Evolutionary conservation across 305 asterid genomes (phyloP), one percentile per base, ranked within the genome.

Genomic region (Fraxinus latifolia): DNA sequence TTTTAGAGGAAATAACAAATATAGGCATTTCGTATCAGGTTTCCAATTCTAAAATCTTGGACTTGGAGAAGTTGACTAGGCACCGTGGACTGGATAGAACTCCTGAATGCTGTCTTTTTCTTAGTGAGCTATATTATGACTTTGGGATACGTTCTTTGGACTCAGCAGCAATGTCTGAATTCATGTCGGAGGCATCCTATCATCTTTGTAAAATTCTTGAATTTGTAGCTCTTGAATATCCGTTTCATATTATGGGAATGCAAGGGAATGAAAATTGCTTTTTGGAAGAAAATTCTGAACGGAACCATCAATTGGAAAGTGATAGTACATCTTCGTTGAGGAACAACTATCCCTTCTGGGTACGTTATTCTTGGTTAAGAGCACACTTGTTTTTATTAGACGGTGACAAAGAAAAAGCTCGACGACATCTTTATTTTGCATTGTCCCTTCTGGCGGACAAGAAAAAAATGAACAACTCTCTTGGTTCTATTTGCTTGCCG

Each of bases 161-260:
- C 85, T 77, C 89, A 80, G 86, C 89, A 73, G 76, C 85, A 76
- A 76, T 21, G 82, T 55, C 92, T 85, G 85, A 86, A 80, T 93
- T 90, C 86, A 83, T 89, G 87, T 88, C 95, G 47, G 98, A 94
- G 83, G 96, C 91, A 83, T 86, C 96, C 34, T 96, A 93, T 88
- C 97, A 96, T 88, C 90, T 96, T 68, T 94, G 98, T 88, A 96
- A 94, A 87, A 88, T 94, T 82, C 90, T 96, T 87, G 99, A 96
- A 88, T 89, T 87, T 74, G 87, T 91, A 81, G 97, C 97, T 83
- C 86, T 91, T 82, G 92, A 90, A 80, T 90, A 83, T 87, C 97
- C 97, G 23, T 83, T 82, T 77, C 87, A 85, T 80, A 60, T 80
- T 79, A 80, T 74, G 72, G 93, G 87, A 81, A 76, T 85, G 80